These are phyloP conservation scores for Teratosphaeria gauchensis DNA, from an alignment of 2,329 filamentous ascomycete species.

Conservation along the genomic window DNA sequence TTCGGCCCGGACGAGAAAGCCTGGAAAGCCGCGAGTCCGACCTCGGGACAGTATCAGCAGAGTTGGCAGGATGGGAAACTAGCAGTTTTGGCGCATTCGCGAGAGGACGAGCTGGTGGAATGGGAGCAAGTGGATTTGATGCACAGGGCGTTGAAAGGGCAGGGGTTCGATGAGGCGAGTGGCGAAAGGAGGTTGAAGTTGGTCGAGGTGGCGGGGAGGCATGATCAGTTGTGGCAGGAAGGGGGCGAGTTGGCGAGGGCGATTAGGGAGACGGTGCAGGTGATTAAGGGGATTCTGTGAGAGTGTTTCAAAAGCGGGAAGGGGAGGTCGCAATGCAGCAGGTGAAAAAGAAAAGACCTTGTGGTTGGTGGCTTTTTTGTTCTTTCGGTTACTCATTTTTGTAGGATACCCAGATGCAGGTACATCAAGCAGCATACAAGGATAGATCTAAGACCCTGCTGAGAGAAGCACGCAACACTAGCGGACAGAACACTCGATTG, in stretches of 20 bases:
- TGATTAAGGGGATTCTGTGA: background rate
- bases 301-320: too few species aligned
- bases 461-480: too few species aligned
- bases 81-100: conserved; percentile 37
- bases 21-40: conserved; percentile 51
- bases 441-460: too few species aligned
- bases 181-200: conserved; percentile 27
- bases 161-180: conserved; percentile 29
- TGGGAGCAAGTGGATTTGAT: conserved; percentile 51
- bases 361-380: background rate
- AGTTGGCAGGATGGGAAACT: conserved; percentile 31
- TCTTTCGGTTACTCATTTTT: too few species aligned
- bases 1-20: conserved; percentile 44
- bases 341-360: background rate
- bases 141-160: conserved; percentile 38
- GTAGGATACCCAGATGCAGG: too few species aligned
- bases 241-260: conserved; percentile 47
- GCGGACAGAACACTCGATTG: too few species aligned
- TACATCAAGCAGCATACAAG: too few species aligned
- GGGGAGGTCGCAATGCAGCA: too few species aligned
- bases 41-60: conserved; percentile 30
- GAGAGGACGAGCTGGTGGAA: conserved; percentile 41
- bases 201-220: conserved; percentile 45
- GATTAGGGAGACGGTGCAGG: conserved; percentile 17
- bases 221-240: conserved; percentile 56